Base-by-base conservation (phyloP, 306 rosid genomes). In the Ziziphus jujuba region DNA sequence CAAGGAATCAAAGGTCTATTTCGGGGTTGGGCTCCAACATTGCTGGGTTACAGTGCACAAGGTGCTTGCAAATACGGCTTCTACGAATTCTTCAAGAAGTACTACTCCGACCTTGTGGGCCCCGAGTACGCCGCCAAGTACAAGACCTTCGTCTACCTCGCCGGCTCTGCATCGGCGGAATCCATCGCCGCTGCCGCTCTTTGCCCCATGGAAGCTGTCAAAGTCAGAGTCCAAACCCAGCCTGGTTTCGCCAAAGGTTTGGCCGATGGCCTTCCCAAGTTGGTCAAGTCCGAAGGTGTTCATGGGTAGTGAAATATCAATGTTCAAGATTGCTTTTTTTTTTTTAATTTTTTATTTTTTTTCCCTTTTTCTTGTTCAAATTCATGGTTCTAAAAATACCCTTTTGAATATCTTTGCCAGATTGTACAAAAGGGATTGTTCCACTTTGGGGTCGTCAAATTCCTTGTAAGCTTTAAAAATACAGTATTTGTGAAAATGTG, bases 401-500 rank as follows among this genome's bases (percentile, higher is more conserved):
- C n/a, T n/a, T 52, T 72, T 56, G 63, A 64, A 67, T 52, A 33
- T 47, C n/a, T 70, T 52, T 75, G 64, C 76, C 76, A 91, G 97
- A 76, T 69, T 91, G 83, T 91, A 84, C 82, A 88, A 76, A n/a
- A 71, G 96, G 97, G 56, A 53, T 91, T 58, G 93, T 75, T 76
- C 97, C 97, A 65, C 97, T 91, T 0, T 91, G 97, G 97, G 96
- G 96, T 5, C 97, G 97, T 68, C 96, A 88, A 77, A 78, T 91
- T 76, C 96, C 96, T 61, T 91, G 97, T 88, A 84, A 81, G 97
- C 68, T 51, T 47, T 28, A n/a, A n/a, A n/a, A n/a, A 28, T 28
- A 4, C 33, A 28, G 33, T 28, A 28, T 28, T 28, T 28, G 33
- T 28, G 33, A 28, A n/a, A 28, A 28, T 28, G 33, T 2, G 33